Base-by-base conservation (phyloP, 2,329 filamentous ascomycete genomes). In the Colletotrichum filicis region DNA sequence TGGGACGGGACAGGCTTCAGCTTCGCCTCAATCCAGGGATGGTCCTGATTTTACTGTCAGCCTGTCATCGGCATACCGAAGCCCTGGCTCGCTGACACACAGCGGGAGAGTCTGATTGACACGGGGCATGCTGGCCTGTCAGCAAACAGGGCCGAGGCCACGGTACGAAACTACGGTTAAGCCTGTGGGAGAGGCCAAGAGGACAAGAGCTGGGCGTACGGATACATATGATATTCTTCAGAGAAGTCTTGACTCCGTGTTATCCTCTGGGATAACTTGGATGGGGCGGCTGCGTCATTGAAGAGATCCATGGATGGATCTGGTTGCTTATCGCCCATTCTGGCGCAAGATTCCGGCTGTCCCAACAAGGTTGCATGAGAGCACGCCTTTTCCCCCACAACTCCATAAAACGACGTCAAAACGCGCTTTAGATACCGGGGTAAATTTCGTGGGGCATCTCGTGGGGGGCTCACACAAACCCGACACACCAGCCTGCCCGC, bases 351-450 rank as follows among this genome's bases (percentile, higher is more conserved):
- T 62, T 66, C 57, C 52, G 32, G 61, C 26, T 68, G 57, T 69
- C 30, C 69, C 49, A 71, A 74, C 66, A 63, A 74, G 70, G 73
- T 74, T 70, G 70, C 61, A 71, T 74, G 61, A 66, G 63, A 42
- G 65, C 70, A 69, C 61, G 57, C 53, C 32, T 58, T 72, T 58
- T 42, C 57, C 73, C 66, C 73, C 69, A 73, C 69, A 74, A 74
- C 70, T 62, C 73, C 73, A 73, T 74, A 74, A 74, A 74, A 74
- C 70, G 60, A 73, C 66, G 71, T 72, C 62, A 71, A 74, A 72
- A 62, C 71, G 68, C 61, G 32, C 67, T 57, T 52, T 42, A 46
- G 60, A 65, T 64, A 46, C 70, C 61, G 70, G 70, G 70, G 66
- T 70, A 56, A 60, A 52, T 60, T 68, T 69, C 42, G 68, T 66